A percentile compares a stretch with the other conserved stretches of the same genome.
These are phyloP conservation scores for Microascus cirrosus DNA, from an alignment of 2,329 filamentous ascomycete species.

Conservation along the genomic window DNA sequence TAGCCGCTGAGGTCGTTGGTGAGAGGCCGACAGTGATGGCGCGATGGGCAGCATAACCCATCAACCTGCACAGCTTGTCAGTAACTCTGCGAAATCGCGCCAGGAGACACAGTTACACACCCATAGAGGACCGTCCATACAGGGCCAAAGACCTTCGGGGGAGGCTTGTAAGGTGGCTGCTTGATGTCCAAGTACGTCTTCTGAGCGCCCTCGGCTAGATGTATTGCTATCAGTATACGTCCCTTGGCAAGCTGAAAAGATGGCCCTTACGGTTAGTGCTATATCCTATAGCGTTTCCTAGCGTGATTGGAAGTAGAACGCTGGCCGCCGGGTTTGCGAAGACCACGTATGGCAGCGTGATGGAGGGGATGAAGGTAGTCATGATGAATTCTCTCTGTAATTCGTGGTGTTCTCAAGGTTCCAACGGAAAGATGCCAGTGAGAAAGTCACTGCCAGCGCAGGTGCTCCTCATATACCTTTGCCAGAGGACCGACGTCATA, in stretches of 20 bases:
- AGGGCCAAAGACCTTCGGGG: conserved; percentile 51
- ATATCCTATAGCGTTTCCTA: conserved; percentile 66
- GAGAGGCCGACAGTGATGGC: conserved; percentile 54
- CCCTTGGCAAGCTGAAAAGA: not conserved
- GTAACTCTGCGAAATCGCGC: conserved; percentile 1
- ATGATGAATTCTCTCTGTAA: conserved; percentile 31
- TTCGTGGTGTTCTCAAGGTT: not conserved
- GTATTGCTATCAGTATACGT: not conserved
- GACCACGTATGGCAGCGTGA: conserved; percentile 61
- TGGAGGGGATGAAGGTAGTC: conserved; percentile 68
- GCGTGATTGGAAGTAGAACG: conserved; percentile 62
- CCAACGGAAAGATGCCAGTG: not conserved
- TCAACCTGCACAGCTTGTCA: conserved; percentile 32
- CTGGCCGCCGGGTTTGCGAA: conserved; percentile 64
- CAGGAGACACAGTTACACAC: conserved; percentile 11
- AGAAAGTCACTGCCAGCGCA: not conserved
- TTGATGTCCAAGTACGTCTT: conserved; percentile 54
- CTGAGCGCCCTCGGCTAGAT: conserved; percentile 42
- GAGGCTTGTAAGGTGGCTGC: conserved; percentile 54
- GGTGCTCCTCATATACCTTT: not conserved
- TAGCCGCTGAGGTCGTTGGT: conserved; percentile 39
- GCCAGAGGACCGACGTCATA: not conserved
- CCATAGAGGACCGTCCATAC: conserved; percentile 58
- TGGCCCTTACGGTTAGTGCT: conserved; percentile 46
- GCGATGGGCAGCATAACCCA: conserved; percentile 84